Conservation (phyloP, 768 basidiomycete genomes). For the Mycena vulgaris region DNA sequence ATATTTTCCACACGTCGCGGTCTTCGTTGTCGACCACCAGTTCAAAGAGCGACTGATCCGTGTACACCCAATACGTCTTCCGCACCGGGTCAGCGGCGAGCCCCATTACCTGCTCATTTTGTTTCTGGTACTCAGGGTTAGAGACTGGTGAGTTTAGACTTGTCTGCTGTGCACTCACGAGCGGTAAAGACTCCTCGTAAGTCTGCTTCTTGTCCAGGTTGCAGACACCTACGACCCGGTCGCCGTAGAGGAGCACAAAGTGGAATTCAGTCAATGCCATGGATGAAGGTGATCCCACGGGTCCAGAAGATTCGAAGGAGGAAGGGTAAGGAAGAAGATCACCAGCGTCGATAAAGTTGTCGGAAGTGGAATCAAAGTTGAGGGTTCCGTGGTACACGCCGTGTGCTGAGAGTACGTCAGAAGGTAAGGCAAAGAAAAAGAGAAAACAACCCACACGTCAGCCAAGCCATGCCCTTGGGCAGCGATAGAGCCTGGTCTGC, state of each 20-base stretch:
- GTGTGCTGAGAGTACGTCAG: slow-evolving; percentile 64
- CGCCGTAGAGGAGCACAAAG: slow-evolving; percentile 87
- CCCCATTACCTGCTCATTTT: slow-evolving; percentile 79
- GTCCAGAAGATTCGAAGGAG: slow-evolving; percentile 49
- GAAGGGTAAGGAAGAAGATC: slow-evolving; percentile 86
- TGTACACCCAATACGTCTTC: slow-evolving; percentile 95
- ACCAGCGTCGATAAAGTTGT: slow-evolving; percentile 84
- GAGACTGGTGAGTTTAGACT: background rate
- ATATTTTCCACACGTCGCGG: slow-evolving; percentile 95
- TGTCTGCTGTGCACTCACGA: slow-evolving; percentile 66
- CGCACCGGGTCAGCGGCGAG: slow-evolving; percentile 89
- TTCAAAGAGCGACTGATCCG: slow-evolving; percentile 91
- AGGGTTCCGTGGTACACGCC: slow-evolving; percentile 91
- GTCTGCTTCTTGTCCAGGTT: slow-evolving; percentile 84
- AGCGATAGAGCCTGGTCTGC: slow-evolving; percentile 78
- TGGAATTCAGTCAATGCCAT: slow-evolving; percentile 94
- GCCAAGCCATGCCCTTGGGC: slow-evolving; percentile 89
- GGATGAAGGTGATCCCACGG: slow-evolving; percentile 74
- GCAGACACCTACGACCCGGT: slow-evolving; percentile 84
- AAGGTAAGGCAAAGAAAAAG: background rate
- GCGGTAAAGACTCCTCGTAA: slow-evolving; percentile 86
- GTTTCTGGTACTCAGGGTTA: slow-evolving; percentile 67
- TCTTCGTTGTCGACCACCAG: slow-evolving; percentile 90
- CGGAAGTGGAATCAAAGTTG: slow-evolving; percentile 76
- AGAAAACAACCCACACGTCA: slow-evolving; percentile 75